Base-by-base conservation (phyloP, 495 filamentous ascomycete genomes). In the Aspergillus sclerotiicarbonarius region DNA sequence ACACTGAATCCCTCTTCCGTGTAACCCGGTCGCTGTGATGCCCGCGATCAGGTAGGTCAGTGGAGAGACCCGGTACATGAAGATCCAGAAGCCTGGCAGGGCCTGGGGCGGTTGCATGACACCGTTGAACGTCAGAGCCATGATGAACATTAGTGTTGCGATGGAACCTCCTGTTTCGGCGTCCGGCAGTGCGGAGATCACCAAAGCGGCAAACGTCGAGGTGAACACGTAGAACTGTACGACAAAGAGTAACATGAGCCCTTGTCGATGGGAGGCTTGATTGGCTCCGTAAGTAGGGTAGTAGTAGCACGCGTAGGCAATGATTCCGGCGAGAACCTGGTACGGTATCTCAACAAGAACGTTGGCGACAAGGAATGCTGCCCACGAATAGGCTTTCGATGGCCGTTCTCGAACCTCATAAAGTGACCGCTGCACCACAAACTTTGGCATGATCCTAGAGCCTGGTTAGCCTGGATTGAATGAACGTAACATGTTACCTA, bases 311-410 rank as follows among this genome's bases (percentile, higher is more conserved):
- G 83, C 81, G 64, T 78, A 89, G 47, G 80, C 76, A 35, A 88
- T 57, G 8, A 85, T 77, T 12, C 79, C 85, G 1, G 83, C 76
- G 10, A 90, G 55, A 33, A 88, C 73, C 20, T 84, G 80, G 63
- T 86, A 92, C 0, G 89, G 88, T 10, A 92, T 80, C 65, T 92
- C 90, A 56, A 87, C 83, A n/a, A 87, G 25, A 62, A 92, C 82
- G 49, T 85, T 83, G 58, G 82, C 79, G 19, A 86, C 79, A n/a
- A 88, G 71, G 70, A 91, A 91, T 0, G 82, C 83, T 10, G 76
- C 71, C 89, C 89, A 92, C 29, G 80, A 83, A 68, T 94, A 94
- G 10, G 83, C 82, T 57, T 87, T 89, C 30, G 80, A 83, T 8
- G 82, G 83, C 2, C 81, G 75, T 68, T 94, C 90, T 19, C 90